Evolutionary conservation across 768 basidiomycete genomes (phyloP).

Genomic region (Coprinopsis marcescibilis): DNA sequence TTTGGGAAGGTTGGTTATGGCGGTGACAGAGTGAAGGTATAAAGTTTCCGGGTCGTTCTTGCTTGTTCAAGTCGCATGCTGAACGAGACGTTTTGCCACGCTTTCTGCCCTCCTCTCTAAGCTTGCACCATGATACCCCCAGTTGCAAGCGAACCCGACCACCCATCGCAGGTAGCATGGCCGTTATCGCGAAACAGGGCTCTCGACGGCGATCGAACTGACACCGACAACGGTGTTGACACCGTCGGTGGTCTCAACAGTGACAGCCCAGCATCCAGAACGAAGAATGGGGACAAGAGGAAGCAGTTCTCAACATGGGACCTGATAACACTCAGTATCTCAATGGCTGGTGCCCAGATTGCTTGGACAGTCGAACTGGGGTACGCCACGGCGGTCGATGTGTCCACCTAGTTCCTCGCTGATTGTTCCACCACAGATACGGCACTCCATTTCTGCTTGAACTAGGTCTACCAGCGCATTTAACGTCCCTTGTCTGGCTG

Average conservation of each 20-base stretch:
- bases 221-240: conserved; percentile 11
- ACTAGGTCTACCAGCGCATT: conserved; percentile 70
- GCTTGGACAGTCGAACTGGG: conserved; percentile 95
- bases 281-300: conserved; percentile 23
- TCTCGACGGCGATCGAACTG: conserved; percentile 22
- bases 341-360: conserved; percentile 93
- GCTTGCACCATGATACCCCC: conserved; percentile 53
- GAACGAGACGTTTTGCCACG: conserved; percentile 3
- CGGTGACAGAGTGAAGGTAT: background rate
- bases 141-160: conserved; percentile 55
- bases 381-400: conserved; percentile 37
- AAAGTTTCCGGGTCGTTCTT: too few relatives aligned
- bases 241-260: conserved; percentile 12
- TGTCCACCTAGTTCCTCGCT: background rate
- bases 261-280: conserved; percentile 15
- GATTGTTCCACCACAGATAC: conserved; percentile 48
- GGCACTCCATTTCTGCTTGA: conserved; percentile 88
- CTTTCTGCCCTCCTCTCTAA: background rate
- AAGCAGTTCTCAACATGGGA: conserved; percentile 55
- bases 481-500: conserved; percentile 93
- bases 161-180: conserved; percentile 78
- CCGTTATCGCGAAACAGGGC: conserved; percentile 38
- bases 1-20: background rate
- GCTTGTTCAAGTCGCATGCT: too few relatives aligned
- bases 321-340: conserved; percentile 77